Evolutionary conservation across 371 early-diverging fungal genomes (phyloP), one percentile per base, ranked within the genome.

Genomic region (Mortierella sp.): DNA sequence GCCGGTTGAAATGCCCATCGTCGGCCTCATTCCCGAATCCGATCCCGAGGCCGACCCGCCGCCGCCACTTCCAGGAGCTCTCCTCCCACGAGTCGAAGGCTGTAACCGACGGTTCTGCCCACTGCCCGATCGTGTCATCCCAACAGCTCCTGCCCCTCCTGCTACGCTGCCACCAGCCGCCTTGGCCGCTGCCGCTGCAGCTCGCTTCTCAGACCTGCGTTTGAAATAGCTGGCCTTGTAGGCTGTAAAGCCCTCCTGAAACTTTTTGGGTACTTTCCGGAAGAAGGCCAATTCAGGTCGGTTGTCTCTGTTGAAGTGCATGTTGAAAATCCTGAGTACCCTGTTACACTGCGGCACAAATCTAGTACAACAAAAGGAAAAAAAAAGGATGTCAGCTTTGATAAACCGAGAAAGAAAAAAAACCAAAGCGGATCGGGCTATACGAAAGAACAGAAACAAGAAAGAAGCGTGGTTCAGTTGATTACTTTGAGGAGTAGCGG

Each of bases 331-430:
- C 31, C 86, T 78, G n/a, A 94, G 85, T 24, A 91, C 90, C 48
- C 90, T 88, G 69, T 94, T 94, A 68, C 91, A 91, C 50, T 92
- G 93, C 37, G 90, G 89, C 13, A 92, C 90, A 82, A 91, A 93
- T 80, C 93, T 93, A 77, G 13, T 43, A n/a, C 31, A 6, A 31
- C 11, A 41, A 52, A 26, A 26, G 44, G 43, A 13, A 40, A 19
- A 29, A 65, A 34, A 16, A 48, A 37, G 19, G 8, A 9, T 31
- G 45, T 41, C 11, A 68, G 24, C n/a, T n/a, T n/a, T n/a, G n/a
- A n/a, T n/a, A n/a, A n/a, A n/a, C n/a, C n/a, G 37, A 29, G 53
- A n/a, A 4, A 44, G 10, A 39, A 68, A 16, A 26, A 26, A 67
- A 63, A 65, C 3, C 31, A 45, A 1, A 43, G 19, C 3, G 34